Conservation (phyloP, 148 eudicot genomes). For the Chenopodium album region DNA sequence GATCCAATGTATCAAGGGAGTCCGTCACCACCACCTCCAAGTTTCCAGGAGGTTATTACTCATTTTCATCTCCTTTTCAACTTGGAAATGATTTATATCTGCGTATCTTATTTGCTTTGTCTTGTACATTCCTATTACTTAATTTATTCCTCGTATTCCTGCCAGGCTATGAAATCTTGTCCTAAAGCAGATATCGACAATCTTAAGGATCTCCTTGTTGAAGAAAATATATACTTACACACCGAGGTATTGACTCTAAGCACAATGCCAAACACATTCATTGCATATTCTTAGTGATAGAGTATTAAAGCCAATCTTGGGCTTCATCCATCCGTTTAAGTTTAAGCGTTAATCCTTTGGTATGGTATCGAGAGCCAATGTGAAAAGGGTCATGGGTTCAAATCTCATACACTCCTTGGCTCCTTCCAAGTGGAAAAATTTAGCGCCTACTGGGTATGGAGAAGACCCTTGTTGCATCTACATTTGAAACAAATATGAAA, state of each 20-base stretch:
- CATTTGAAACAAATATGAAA: no score
- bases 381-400: no score
- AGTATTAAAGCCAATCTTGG: no score
- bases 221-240: constrained; percentile 79
- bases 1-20: constrained; percentile 68
- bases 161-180: constrained; percentile 88
- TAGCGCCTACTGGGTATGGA: no score
- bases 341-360: no score
- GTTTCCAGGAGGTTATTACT: constrained; percentile 55
- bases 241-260: constrained; percentile 58
- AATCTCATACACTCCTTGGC: no score
- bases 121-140: background rate
- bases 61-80: background rate
- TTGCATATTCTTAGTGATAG: background rate
- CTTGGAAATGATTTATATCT: background rate
- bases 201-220: constrained; percentile 62
- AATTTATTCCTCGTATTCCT: background rate
- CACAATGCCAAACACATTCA: background rate
- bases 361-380: no score
- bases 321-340: no score
- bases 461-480: no score
- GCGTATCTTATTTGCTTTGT: background rate
- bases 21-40: constrained; percentile 52
- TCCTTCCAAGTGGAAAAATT: no score
- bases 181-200: constrained; percentile 72